Evolutionary conservation across 2,329 filamentous ascomycete genomes (phyloP).

Genomic region (Sporothrix sp.): DNA sequence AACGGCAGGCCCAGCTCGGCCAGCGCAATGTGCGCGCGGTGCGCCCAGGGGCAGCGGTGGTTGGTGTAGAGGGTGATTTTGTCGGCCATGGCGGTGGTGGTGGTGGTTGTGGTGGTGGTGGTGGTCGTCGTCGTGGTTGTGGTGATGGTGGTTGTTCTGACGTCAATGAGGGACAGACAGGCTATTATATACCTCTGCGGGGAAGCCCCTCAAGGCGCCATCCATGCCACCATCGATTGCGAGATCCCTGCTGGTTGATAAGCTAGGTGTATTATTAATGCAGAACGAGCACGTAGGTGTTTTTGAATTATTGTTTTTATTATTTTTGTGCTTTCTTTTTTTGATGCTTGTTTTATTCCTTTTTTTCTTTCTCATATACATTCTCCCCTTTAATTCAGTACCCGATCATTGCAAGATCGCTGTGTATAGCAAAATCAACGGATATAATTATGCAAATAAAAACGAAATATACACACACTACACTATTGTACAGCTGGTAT

Average conservation of each 20-base stretch:
- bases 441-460: not conserved
- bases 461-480: not conserved
- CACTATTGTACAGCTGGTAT: slow-evolving; percentile 13
- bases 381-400: too few relatives aligned
- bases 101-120: not conserved
- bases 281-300: not conserved
- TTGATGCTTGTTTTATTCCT: not conserved
- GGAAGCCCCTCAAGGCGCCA: too few relatives aligned
- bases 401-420: not conserved
- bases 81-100: slow-evolving; percentile 8
- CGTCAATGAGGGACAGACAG: not conserved
- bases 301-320: not conserved
- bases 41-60: slow-evolving; percentile 38
- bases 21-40: slow-evolving; percentile 64
- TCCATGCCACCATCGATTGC: slow-evolving; percentile 11
- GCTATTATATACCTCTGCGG: not conserved
- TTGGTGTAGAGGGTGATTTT: slow-evolving; percentile 20
- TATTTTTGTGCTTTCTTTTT: too few relatives aligned
- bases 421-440: not conserved
- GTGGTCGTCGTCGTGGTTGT: too few relatives aligned
- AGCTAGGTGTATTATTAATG: slow-evolving; percentile 3
- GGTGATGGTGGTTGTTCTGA: not conserved
- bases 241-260: slow-evolving; percentile 7
- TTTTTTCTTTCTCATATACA: not conserved
- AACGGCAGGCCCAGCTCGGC: slow-evolving; percentile 56